Evolutionary conservation across 345 rosid species (phyloP).

Genomic region (Heritiera fomes): DNA sequence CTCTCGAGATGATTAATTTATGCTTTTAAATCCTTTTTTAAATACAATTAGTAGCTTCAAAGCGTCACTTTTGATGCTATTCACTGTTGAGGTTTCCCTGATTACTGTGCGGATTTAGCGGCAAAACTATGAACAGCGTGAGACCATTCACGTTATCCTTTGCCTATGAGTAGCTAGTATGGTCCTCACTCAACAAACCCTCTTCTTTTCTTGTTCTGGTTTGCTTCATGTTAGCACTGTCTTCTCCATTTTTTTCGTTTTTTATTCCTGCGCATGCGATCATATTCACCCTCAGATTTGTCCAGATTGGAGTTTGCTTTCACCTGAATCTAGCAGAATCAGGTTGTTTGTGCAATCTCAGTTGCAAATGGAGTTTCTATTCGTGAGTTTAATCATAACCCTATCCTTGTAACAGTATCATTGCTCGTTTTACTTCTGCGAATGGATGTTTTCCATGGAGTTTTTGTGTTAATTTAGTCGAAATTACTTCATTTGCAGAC

Average conservation of each 20-base stretch:
- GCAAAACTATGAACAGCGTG: constrained; percentile 37
- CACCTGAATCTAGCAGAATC: constrained; percentile 34
- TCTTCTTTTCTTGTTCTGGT: constrained; percentile 10
- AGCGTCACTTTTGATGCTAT: constrained; percentile 49
- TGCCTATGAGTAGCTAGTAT: constrained; percentile 31
- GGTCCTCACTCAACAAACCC: constrained; percentile 40
- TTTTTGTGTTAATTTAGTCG: background rate
- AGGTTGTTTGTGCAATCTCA: background rate
- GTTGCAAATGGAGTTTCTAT: constrained; percentile 1
- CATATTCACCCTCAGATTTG: constrained; percentile 15
- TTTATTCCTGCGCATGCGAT: constrained; percentile 36
- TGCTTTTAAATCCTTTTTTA: constrained; percentile 33
- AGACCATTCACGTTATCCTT: constrained; percentile 52
- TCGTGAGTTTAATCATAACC: background rate
- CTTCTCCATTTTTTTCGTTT: constrained; percentile 7
- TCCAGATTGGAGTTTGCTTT: constrained; percentile 22
- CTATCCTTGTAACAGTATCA: background rate
- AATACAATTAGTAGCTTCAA: constrained; percentile 29
- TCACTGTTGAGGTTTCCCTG: constrained; percentile 27
- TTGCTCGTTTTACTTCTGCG: background rate
- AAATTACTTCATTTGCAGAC: background rate
- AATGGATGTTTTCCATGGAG: background rate
- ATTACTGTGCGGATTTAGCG: constrained; percentile 38
- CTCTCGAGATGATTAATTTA: constrained; percentile 21
- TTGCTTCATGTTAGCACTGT: background rate